Evolutionary conservation across 176 grass and related monocot species (phyloP), one percentile per base, ranked within the genome.

Genomic region (Otatea glauca): DNA sequence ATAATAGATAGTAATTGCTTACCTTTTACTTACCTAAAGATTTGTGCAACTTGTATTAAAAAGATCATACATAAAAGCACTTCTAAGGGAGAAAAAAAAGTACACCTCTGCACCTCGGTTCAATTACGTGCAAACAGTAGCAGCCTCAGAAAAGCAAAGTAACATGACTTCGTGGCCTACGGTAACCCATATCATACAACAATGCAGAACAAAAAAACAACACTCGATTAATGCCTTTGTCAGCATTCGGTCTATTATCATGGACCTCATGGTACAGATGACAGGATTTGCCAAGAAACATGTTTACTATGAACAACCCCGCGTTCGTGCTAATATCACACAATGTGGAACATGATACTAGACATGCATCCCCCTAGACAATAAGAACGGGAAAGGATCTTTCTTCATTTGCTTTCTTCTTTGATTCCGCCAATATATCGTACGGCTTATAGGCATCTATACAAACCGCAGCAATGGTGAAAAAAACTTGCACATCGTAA

Each of bases 391-490:
- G 3, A 67, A 58, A 65, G 1, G 5, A 65, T 67, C 23, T 65
- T 43, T 82, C 45, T 74, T 41, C 17, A 61, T 12, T 27, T 42
- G 27, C 50, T 78, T 20, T 27, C 48, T 74, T 47, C 41, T 39
- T 65, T 76, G 32, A 20, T 74, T 51, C 68, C 59, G 44, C 75
- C 76, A 77, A 49, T 87, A 83, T 78, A 79, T 47, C 5, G 32
- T 74, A 79, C 72, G 42, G 59, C 49, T 79, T 35, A 72, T 29
- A 67, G 56, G 53, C 62, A 82, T n/a, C 88, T 83, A 82, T 74
- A 77, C 79, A 90, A 66, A 68, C 53, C 21, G 61, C 79, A 48
- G 10, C 9, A 86, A 20, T 21, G 29, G 68, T 25, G 61, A 68
- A 34, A 43, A 76, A 37, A 85, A 50, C 74, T 78, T 87, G 76